Evolutionary conservation across 352 stramenopile genomes (phyloP).

Genomic region (Globisporangium polare): DNA sequence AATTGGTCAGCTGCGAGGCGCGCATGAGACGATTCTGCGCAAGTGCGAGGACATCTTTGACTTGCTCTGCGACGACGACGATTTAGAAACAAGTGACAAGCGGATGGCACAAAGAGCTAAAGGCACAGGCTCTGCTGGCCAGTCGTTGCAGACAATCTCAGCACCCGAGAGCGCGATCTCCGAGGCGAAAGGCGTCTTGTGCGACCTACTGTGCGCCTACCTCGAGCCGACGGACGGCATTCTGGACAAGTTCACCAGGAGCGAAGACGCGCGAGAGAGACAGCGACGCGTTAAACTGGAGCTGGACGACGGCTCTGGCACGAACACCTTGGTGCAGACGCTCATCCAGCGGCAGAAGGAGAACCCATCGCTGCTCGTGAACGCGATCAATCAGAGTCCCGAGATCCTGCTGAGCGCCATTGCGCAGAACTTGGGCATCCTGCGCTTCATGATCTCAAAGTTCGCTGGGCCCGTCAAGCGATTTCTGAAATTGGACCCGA

Average conservation of each 20-base stretch:
- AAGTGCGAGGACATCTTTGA: conserved; percentile 61
- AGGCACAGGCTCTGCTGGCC: not conserved
- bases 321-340: conserved; percentile 33
- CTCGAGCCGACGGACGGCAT: conserved; percentile 41
- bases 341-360: conserved; percentile 51
- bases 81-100: conserved; percentile 13
- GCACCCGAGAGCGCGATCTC: not conserved
- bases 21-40: conserved; percentile 27
- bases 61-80: conserved; percentile 44
- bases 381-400: conserved; percentile 55
- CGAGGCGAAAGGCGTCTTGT: conserved; percentile 28
- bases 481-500: conserved; percentile 59
- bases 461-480: conserved; percentile 58
- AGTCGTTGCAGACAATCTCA: not conserved
- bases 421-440: conserved; percentile 57
- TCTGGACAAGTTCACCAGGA: conserved; percentile 38
- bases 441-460: conserved; percentile 69
- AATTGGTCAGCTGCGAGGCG: conserved; percentile 17
- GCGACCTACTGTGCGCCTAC: conserved; percentile 40
- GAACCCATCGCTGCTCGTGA: conserved; percentile 54
- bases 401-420: conserved; percentile 66
- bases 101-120: not conserved
- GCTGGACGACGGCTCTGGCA: conserved; percentile 19
- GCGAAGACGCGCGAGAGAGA: conserved; percentile 28
- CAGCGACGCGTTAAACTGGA: conserved; percentile 22